Evolutionary conservation across 257 asterid genomes (phyloP), one percentile per base, ranked within the genome.

Genomic region (Haberlea rhodopensis): DNA sequence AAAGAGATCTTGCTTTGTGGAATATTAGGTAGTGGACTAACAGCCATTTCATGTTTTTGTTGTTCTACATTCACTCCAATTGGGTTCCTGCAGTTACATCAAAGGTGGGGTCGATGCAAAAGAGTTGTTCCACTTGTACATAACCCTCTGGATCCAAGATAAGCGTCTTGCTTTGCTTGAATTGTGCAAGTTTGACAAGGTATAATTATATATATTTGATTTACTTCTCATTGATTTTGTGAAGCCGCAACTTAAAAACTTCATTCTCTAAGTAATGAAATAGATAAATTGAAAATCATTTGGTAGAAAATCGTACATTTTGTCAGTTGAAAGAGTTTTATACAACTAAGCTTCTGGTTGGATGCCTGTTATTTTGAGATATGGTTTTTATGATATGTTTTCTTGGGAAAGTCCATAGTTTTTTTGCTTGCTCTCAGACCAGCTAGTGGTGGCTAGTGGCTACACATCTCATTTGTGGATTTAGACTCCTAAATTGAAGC

Each of bases 81-180:
- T 15, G 43, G 7, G 78, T 79, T 75, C 68, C 69, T 82, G 77
- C 85, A 92, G 97, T 71, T 77, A 73, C 53, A 77, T 87, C 64
- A 92, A 89, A 85, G 96, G 88, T 3, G 96, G 97, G 43, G 86
- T 92, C 25, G 91, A 89, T 73, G 96, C 97, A 25, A 92, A 92
- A 62, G 91, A 92, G 80, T 73, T 92, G 85, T 92, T 87, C 71
- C 94, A 87, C 43, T 75, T 72, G 8, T 84, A 87, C 71, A 89
- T 89, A 70, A 79, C 78, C 57, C 82, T 68, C 40, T 92, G 99
- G 99, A 89, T 92, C 80, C 86, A 85, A 65, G 99, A 89, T 22
- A 89, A 77, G 73, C 96, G 96, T 34, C 84, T 87, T 32, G 68
- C 88, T 40, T 79, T 92, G 71, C 95, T 89, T 18, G 96, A 89